Evolutionary conservation across 371 early-diverging fungal genomes (phyloP), one percentile per base, ranked within the genome.

Genomic region (Capillidium rhysosporum): DNA sequence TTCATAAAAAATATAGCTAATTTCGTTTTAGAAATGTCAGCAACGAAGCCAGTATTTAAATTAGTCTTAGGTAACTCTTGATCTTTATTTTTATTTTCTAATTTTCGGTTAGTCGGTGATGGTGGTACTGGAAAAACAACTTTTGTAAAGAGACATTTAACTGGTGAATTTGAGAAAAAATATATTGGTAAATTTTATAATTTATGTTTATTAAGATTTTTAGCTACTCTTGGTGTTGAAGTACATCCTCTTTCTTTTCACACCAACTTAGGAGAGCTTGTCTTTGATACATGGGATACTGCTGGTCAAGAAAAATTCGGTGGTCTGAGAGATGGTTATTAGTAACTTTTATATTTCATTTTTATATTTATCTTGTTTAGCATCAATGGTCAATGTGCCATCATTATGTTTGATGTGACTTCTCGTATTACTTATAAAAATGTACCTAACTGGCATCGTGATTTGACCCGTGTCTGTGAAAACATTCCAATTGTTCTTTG

Each of bases 71-170:
- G 79, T 79, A 70, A 55, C 26, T 21, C 40, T 40, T 12, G 47
- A 9, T 47, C 20, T 40, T 59, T 61, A 45, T 54, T n/a, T n/a
- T 46, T 18, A 43, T 28, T 55, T 38, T 12, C 40, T 40, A 48
- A 23, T 52, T 24, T 45, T 24, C 25, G 30, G 30, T n/a, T 80
- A 74, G 96, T 99, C 65, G 99, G 99, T 59, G 99, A 99, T 71
- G 99, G 99, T 71, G 99, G 99, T 75, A 97, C 98, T 56, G 99
- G 99, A 61, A 99, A 99, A 77, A 99, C 99, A 61, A 99, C 99
- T 59, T 99, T 96, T 66, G 97, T 99, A 61, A 98, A 99, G 79
- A 95, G 98, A 66, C 97, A 98, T 67, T 80, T 93, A 73, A 92
- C 97, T 61, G 99, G 99, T 65, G 98, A 94, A 75, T 99, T 99